phyloP scores from a whole-genome alignment of 371 early-diverging fungal genomes.

The Lichtheimia corymbifera region DNA sequence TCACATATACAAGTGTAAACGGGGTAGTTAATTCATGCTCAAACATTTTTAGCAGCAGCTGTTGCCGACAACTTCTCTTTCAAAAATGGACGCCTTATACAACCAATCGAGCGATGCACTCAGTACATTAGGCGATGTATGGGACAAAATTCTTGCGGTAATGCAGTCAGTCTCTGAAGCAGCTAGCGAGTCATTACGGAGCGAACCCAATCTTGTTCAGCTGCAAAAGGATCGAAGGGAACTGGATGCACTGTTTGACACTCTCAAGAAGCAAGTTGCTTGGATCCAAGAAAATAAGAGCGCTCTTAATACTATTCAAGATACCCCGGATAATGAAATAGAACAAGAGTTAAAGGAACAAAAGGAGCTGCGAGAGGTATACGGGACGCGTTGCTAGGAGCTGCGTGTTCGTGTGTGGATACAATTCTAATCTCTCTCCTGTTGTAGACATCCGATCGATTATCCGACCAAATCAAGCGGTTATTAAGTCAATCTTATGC shows the following conservation, averaged over 20 bases:
- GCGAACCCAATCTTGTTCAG: slow-evolving; percentile 35
- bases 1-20: too few species aligned
- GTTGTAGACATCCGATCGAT: slow-evolving; percentile 24
- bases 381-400: not conserved
- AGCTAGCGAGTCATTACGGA: slow-evolving; percentile 34
- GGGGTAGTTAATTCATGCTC: too few species aligned
- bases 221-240: slow-evolving; percentile 37
- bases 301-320: not conserved
- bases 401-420: not conserved
- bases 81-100: slow-evolving; percentile 13
- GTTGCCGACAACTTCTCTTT: not conserved
- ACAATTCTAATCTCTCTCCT: not conserved
- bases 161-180: slow-evolving; percentile 34
- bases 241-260: slow-evolving; percentile 26
- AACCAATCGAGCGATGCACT: slow-evolving; percentile 30
- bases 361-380: slow-evolving; percentile 21
- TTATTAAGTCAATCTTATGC: slow-evolving; percentile 48
- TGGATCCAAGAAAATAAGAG: slow-evolving; percentile 30
- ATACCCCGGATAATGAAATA: not conserved
- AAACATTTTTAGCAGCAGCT: too few species aligned
- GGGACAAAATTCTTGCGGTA: slow-evolving; percentile 37
- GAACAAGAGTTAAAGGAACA: slow-evolving; percentile 17
- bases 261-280: slow-evolving; percentile 20
- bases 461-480: slow-evolving; percentile 32
- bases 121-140: slow-evolving; percentile 31